These are phyloP conservation scores for Pterula multifida DNA, from an alignment of 1,284 basidiomycete genomes.

Conservation along the genomic window DNA sequence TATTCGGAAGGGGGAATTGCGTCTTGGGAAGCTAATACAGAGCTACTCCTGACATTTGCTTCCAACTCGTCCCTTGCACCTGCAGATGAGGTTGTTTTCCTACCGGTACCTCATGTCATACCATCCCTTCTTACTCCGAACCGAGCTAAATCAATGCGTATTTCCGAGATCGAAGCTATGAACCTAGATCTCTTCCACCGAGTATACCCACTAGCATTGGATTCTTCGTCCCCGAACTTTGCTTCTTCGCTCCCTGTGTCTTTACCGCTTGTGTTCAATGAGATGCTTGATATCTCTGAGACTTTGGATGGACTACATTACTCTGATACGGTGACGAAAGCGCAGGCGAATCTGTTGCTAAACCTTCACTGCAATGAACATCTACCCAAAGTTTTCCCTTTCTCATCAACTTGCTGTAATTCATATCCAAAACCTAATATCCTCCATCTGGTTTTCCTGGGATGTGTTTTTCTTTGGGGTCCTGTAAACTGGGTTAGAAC, in stretches of 20 bases:
- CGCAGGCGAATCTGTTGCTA: slow-evolving; percentile 72
- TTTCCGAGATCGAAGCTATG: slow-evolving; percentile 78
- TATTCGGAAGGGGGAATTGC: slow-evolving; percentile 62
- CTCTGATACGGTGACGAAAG: slow-evolving; percentile 45
- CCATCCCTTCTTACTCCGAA: slow-evolving; percentile 48
- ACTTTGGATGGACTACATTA: slow-evolving; percentile 83
- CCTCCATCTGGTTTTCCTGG: slow-evolving; percentile 49
- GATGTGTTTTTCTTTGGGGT: slow-evolving; percentile 40
- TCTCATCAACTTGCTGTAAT: slow-evolving; percentile 77
- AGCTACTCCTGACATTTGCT: slow-evolving; percentile 45
- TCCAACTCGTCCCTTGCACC: slow-evolving; percentile 23
- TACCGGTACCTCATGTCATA: slow-evolving; percentile 65
- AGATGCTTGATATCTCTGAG: slow-evolving; percentile 58
- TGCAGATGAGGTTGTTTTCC: slow-evolving; percentile 62
- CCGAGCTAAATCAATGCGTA: slow-evolving; percentile 55
- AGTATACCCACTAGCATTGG: slow-evolving; percentile 30
- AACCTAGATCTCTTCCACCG: slow-evolving; percentile 73
- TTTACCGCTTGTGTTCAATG: slow-evolving; percentile 68
- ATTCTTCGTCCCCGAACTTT: slow-evolving; percentile 15
- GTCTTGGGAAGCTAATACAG: slow-evolving; percentile 67
- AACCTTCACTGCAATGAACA: slow-evolving; percentile 73
- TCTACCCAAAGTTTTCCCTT: slow-evolving; percentile 48
- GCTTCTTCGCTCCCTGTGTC: slow-evolving; percentile 30
- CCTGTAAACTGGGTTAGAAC: slow-evolving; percentile 21
- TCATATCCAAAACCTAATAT: slow-evolving; percentile 58